A percentile compares a stretch with the other conserved stretches of the same genome.
phyloP scores from a whole-genome alignment of 306 rosid species.

The Ormosia semicastrata region DNA sequence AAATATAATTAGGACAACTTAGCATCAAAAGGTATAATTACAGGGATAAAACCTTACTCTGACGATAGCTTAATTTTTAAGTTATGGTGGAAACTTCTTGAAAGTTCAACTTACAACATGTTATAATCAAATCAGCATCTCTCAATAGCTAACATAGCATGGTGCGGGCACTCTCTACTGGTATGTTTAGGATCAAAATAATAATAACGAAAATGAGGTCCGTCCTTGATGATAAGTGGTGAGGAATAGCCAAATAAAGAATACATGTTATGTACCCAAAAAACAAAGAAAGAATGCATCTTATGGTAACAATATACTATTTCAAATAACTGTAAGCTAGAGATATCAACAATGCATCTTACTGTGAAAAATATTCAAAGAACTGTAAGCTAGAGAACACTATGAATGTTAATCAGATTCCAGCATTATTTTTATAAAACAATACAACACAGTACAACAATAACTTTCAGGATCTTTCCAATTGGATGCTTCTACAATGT shows the following conservation, averaged over 20 bases:
- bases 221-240: not conserved
- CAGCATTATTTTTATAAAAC: not conserved
- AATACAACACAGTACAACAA: constrained; percentile 18
- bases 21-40: not conserved
- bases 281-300: not conserved
- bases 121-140: not conserved
- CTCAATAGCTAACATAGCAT: not conserved
- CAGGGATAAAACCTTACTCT: not conserved
- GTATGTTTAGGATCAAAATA: not conserved
- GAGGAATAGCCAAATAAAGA: not conserved
- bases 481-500: not conserved
- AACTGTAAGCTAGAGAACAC: not conserved
- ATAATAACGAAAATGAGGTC: too few species aligned
- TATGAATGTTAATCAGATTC: not conserved
- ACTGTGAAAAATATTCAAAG: not conserved
- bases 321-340: not conserved
- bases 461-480: constrained; percentile 19
- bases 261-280: not conserved
- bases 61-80: not conserved
- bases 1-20: not conserved
- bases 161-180: not conserved
- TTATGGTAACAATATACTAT: not conserved
- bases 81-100: not conserved
- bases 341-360: not conserved
- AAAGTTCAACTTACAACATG: not conserved